phyloP scores from a whole-genome alignment of 352 stramenopile species.

The Globisporangium rhizosaccharum region DNA sequence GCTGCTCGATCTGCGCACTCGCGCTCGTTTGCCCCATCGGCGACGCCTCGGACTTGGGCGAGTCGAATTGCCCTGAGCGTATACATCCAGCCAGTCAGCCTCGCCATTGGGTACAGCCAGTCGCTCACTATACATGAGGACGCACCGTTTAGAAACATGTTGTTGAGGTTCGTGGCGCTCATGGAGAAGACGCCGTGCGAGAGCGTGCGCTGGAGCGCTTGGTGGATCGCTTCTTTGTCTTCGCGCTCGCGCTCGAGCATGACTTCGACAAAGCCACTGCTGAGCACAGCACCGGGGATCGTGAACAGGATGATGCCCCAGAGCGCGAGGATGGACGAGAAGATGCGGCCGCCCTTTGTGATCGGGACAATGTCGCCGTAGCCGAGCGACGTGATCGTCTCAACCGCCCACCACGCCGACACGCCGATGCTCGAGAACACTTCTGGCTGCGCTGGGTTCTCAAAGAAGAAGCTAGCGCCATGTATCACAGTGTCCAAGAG shows the following conservation, averaged over 20 bases:
- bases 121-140: too few species aligned
- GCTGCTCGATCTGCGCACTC: slow-evolving; percentile 15
- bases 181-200: slow-evolving; percentile 42
- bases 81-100: background rate
- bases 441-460: slow-evolving; percentile 63
- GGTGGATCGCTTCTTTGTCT: slow-evolving; percentile 44
- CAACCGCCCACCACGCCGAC: slow-evolving; percentile 74
- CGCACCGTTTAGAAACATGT: slow-evolving; percentile 23
- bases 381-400: slow-evolving; percentile 84
- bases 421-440: slow-evolving; percentile 76
- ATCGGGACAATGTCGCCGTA: slow-evolving; percentile 84
- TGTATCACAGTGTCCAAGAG: too few species aligned
- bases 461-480: slow-evolving; percentile 60
- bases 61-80: slow-evolving; percentile 23
- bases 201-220: slow-evolving; percentile 47
- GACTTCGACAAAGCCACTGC: slow-evolving; percentile 76
- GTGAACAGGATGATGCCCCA: slow-evolving; percentile 87
- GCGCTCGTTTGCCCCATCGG: slow-evolving; percentile 18
- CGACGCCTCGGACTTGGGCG: slow-evolving; percentile 24
- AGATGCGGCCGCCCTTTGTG: slow-evolving; percentile 53
- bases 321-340: slow-evolving; percentile 68
- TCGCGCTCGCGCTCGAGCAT: slow-evolving; percentile 78
- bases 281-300: slow-evolving; percentile 75
- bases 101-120: background rate
- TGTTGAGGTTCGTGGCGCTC: slow-evolving; percentile 28